Percentiles rank a stretch among this genome's conserved stretches.
These are phyloP conservation scores for Pichia eremophila DNA, from an alignment of 805 yeast species.

Conservation along the genomic window DNA sequence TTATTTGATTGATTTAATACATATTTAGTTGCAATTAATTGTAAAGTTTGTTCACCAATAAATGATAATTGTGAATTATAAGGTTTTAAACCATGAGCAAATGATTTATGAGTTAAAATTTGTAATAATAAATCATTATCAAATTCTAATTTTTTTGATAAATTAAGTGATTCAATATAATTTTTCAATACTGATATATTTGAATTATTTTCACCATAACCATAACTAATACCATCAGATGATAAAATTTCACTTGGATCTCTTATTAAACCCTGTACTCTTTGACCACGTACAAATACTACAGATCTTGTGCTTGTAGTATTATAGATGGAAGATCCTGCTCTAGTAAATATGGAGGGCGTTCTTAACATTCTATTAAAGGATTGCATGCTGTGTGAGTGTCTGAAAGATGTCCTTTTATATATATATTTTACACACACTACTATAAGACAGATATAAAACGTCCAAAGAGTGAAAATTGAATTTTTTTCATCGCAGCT, in stretches of 20 bases:
- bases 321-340: too few relatives aligned
- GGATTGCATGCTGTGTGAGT: background rate
- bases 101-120: constrained; percentile 86
- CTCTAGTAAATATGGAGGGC: background rate
- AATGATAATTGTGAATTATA: constrained; percentile 78
- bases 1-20: constrained; percentile 21
- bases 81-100: constrained; percentile 84
- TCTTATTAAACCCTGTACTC: constrained; percentile 64
- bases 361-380: background rate
- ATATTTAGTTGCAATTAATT: constrained; percentile 36
- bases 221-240: constrained; percentile 47
- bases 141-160: constrained; percentile 32
- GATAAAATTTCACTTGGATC: constrained; percentile 54
- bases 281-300: constrained; percentile 38
- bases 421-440: too few relatives aligned
- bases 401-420: too few relatives aligned
- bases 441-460: background rate
- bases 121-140: constrained; percentile 64
- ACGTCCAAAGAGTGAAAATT: background rate
- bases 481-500: background rate
- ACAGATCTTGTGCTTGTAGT: constrained; percentile 14
- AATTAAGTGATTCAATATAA: constrained; percentile 27
- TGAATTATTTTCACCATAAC: constrained; percentile 29
- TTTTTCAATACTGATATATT: constrained; percentile 40
- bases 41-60: constrained; percentile 58